Evolutionary conservation across 345 rosid species (phyloP), one percentile per base, ranked within the genome.

Genomic region (Salix purpurea): DNA sequence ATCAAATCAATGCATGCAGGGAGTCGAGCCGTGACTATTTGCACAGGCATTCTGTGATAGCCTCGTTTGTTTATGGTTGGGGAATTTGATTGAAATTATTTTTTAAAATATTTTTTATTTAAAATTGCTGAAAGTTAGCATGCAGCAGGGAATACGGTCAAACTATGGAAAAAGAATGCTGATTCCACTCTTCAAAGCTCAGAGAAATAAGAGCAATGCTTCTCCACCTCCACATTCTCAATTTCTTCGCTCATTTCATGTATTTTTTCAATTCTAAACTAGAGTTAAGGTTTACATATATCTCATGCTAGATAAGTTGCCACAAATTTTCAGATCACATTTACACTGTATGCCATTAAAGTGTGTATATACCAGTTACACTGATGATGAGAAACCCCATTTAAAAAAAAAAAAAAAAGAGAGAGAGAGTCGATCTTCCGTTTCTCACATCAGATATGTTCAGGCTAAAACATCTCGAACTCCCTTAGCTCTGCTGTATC

Each of bases 381-480:
- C 44, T 60, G 42, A 23, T 34, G 72, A 64, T 56, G 76, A 72
- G 58, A 61, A 73, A 54, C 34, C 81, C 50, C 40, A 37, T 40
- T 44, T 71, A 19, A 32, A 2, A 21, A 34, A 12, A 23, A 18
- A 12, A 1, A 34, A 37, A 54, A 69, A 14, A 39, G n/a, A 71
- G 65, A 74, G 56, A 14, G 48, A 71, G 69, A 74, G 56, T 18
- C 56, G 58, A 77, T 74, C 70, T 69, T 69, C 61, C 61, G 42
- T 67, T 61, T 58, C 75, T 67, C 65, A n/a, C 71, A 50, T 56
- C 76, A 54, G 54, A 54, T 5, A 36, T 28, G 44, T 11, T 6
- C 32, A 7, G 7, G 46, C 85, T 88, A 89, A 74, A 88, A 91
- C 90, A 88, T 86, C 77, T 88, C 90, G 76, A 91, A 91, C 83